Evolutionary conservation across 2,329 filamentous ascomycete genomes (phyloP).

Genomic region (Diplocarpon mali): DNA sequence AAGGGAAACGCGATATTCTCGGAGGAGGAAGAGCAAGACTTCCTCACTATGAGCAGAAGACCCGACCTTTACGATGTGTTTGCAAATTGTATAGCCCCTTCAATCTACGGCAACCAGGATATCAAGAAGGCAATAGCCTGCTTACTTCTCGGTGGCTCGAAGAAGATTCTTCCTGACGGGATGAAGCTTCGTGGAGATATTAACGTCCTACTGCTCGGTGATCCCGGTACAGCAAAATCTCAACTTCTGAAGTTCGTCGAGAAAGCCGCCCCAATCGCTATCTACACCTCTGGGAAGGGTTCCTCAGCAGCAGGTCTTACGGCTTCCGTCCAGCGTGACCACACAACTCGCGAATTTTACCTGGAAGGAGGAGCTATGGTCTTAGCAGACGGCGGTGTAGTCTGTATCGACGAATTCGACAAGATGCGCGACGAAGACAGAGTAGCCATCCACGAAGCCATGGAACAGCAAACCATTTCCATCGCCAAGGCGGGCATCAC

Average conservation of each 20-base stretch:
- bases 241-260: conserved; percentile 96
- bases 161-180: conserved; percentile 93
- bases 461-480: conserved; percentile 99
- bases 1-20: conserved; percentile 78
- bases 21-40: conserved; percentile 96
- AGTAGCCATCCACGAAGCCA: conserved; percentile 97
- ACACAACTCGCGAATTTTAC: conserved; percentile 89
- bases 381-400: conserved; percentile 88
- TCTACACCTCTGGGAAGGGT: conserved; percentile 97
- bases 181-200: conserved; percentile 98
- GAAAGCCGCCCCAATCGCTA: conserved; percentile 89
- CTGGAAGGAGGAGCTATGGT: conserved; percentile 98
- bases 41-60: conserved; percentile 76
- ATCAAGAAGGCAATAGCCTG: conserved; percentile 98
- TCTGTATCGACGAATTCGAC: conserved; percentile 98
- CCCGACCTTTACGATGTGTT: conserved; percentile 90
- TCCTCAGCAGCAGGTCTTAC: conserved; percentile 96
- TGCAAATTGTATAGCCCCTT: conserved; percentile 86
- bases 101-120: conserved; percentile 90
- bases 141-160: conserved; percentile 84
- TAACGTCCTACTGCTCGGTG: conserved; percentile 91
- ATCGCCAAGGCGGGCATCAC: conserved; percentile 98
- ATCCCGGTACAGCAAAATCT: conserved; percentile 96
- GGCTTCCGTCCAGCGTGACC: conserved; percentile 89
- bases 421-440: conserved; percentile 99